These are phyloP conservation scores for Fistulina hepatica DNA, from an alignment of 1,284 basidiomycete species.

Conservation along the genomic window DNA sequence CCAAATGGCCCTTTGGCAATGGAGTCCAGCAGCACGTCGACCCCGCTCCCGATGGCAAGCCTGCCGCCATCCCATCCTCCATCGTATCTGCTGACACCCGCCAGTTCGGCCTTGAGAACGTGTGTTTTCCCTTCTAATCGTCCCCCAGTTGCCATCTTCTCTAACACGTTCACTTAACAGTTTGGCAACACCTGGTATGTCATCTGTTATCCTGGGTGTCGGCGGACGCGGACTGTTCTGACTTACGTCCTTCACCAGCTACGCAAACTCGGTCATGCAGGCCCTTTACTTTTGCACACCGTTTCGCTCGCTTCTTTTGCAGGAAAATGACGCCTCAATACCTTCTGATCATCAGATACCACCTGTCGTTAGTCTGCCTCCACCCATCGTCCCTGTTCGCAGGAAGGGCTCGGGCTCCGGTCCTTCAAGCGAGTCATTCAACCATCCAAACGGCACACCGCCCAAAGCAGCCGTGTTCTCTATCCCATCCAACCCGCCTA, in stretches of 20 bases:
- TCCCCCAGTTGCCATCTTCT: slow-evolving; percentile 3
- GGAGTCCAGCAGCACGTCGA: slow-evolving; percentile 10
- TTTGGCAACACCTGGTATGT: slow-evolving; percentile 24
- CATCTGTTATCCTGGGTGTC: not conserved
- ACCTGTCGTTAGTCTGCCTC: slow-evolving; percentile 14
- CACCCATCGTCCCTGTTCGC: slow-evolving; percentile 25
- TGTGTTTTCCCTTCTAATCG: slow-evolving; percentile 31
- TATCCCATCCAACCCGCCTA: slow-evolving; percentile 57
- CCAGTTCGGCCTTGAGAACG: slow-evolving; percentile 89
- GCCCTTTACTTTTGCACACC: slow-evolving; percentile 68
- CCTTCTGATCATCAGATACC: slow-evolving; percentile 12
- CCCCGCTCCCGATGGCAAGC: slow-evolving; percentile 17
- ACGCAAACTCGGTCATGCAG: slow-evolving; percentile 96
- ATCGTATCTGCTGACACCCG: slow-evolving; percentile 54
- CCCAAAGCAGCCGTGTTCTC: slow-evolving; percentile 20
- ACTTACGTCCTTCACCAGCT: slow-evolving; percentile 38
- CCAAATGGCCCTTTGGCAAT: slow-evolving; percentile 11
- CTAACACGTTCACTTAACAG: too few species aligned
- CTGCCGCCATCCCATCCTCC: slow-evolving; percentile 24
- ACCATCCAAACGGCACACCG: slow-evolving; percentile 14
- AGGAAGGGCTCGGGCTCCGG: slow-evolving; percentile 32
- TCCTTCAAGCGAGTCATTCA: slow-evolving; percentile 12
- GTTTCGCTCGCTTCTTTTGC: slow-evolving; percentile 38
- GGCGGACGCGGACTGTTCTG: slow-evolving; percentile 4
- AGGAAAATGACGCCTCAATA: slow-evolving; percentile 27